These are phyloP conservation scores for Dryadomyces sulphureus DNA, from an alignment of 2,329 filamentous ascomycete species.

Conservation along the genomic window DNA sequence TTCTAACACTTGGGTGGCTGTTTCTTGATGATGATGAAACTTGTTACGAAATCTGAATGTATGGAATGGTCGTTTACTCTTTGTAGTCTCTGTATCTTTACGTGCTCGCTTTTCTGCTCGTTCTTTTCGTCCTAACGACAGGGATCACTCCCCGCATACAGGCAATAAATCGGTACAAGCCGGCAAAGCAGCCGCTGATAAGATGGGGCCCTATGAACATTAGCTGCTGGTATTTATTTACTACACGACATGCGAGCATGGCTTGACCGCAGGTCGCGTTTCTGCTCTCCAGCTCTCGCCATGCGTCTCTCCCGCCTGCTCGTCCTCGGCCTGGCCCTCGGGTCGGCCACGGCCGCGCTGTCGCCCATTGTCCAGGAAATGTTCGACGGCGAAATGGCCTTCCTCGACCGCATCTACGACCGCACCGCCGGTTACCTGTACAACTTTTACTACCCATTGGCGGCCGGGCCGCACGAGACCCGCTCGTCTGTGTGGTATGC, in stretches of 20 bases:
- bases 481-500: conserved; percentile 45
- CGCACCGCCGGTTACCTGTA: conserved; percentile 35
- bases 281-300: background rate
- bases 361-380: conserved; percentile 18
- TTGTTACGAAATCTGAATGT: too few species aligned
- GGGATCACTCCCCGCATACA: too few species aligned
- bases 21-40: too few species aligned
- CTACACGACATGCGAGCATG: background rate
- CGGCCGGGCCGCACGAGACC: conserved; percentile 41
- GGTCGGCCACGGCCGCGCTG: background rate
- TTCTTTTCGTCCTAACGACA: too few species aligned
- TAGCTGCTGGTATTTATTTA: background rate
- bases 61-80: too few species aligned
- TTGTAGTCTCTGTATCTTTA: background rate
- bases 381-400: conserved; percentile 35
- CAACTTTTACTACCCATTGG: conserved; percentile 24
- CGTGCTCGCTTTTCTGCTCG: background rate
- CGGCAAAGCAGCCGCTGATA: background rate
- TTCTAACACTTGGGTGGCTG: background rate
- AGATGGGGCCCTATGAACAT: background rate
- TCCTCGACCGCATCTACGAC: conserved; percentile 42
- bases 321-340: background rate
- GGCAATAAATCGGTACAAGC: background rate
- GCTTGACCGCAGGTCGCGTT: background rate
- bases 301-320: background rate